phyloP scores from a whole-genome alignment of 768 basidiomycete genomes.

The Phanerochaete sordida region DNA sequence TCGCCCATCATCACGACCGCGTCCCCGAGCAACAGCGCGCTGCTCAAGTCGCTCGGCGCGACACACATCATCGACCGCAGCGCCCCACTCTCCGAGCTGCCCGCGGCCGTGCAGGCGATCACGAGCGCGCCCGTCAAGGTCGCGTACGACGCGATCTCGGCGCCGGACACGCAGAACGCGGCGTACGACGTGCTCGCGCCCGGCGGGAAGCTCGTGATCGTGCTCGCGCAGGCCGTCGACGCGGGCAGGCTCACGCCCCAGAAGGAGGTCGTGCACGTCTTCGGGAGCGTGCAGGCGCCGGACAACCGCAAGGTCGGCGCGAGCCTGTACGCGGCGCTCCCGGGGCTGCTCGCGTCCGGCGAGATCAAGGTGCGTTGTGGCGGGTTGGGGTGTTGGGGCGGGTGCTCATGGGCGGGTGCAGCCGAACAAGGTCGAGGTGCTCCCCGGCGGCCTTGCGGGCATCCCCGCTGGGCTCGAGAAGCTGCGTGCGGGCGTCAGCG shows the following conservation, averaged over 20 bases:
- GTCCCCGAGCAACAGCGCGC: slow-evolving; percentile 20
- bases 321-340: slow-evolving; percentile 17
- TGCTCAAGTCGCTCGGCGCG: slow-evolving; percentile 26
- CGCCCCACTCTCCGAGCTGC: neutral
- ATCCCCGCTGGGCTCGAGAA: slow-evolving; percentile 34
- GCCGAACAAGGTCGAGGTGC: slow-evolving; percentile 41
- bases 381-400: neutral
- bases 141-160: slow-evolving; percentile 19
- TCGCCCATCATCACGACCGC: slow-evolving; percentile 29
- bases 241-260: slow-evolving; percentile 31
- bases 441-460: slow-evolving; percentile 38
- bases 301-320: slow-evolving; percentile 9
- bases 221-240: slow-evolving; percentile 10
- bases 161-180: slow-evolving; percentile 18
- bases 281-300: slow-evolving; percentile 8
- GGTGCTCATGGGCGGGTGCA: slow-evolving; percentile 13
- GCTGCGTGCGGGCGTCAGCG: slow-evolving; percentile 38
- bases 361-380: slow-evolving; percentile 17
- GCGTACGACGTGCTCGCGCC: slow-evolving; percentile 22
- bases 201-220: slow-evolving; percentile 20
- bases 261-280: slow-evolving; percentile 44
- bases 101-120: slow-evolving; percentile 8
- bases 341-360: slow-evolving; percentile 13
- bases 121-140: slow-evolving; percentile 19
- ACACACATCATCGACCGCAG: slow-evolving; percentile 28